Evolutionary conservation across 148 eudicot genomes (phyloP), one percentile per base, ranked within the genome.

Genomic region (Salicornia ramosissima): DNA sequence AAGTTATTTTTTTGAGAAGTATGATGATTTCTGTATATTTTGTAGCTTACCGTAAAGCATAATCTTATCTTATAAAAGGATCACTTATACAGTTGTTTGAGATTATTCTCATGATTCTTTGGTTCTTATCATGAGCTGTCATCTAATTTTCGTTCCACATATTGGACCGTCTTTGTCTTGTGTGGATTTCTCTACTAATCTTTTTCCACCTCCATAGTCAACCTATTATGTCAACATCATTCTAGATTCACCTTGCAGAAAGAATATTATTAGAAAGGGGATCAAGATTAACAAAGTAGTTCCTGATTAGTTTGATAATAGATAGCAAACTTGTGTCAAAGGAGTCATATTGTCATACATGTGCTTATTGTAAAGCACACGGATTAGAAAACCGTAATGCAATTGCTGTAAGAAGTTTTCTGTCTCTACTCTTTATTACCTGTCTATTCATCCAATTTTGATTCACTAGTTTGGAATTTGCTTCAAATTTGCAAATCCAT

Each of bases 21-120:
- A 53, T 26, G 45, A 74, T 30, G 56, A 15, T 61, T 43, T 31
- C 57, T 64, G 24, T 47, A 34, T 33, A 19, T 53, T 43, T 49
- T 62, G 28, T 59, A 46, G 29, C 51, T 31, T 56, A 9, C 10
- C 46, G 28, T 36, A 13, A 22, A 67, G 39, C 22, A 31, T 6
- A 8, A 2, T 5, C 8, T 30, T 30, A 0, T 49, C 24, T 49
- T 49, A 49, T 12, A 1, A 57, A 30, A 31, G 42, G 6, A 18
- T 57, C n/a, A 15, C 29, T 28, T 58, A 1, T 58, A 30, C 40
- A 58, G 42, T 15, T 47, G 16, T 45, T 65, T 47, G n/a, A 46
- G 54, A 46, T 46, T 5, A 65, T 65, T 46, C 14, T 28, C 25
- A 15, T 26, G 57, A 66, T 25, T 33, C 29, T 19, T 65, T 29